Base-by-base conservation (phyloP, 2,329 filamentous ascomycete genomes). In the Pyricularia grisea region DNA sequence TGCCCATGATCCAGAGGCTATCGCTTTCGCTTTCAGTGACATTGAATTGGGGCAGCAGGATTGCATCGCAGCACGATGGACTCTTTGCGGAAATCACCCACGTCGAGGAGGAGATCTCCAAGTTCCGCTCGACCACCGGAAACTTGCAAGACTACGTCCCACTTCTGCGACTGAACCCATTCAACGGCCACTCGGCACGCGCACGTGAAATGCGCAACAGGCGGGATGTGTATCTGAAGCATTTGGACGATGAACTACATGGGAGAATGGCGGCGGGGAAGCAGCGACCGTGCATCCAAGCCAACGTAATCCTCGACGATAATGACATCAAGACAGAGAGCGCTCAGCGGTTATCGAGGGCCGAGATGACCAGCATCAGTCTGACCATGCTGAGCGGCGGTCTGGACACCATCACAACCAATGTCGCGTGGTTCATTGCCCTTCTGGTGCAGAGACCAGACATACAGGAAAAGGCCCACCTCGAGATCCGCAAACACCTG, bases 131-230 rank as follows among this genome's bases (percentile, higher is more conserved):
- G 71, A 90, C 88, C 0, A 92, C 89, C 73, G 92, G 93, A 75
- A 94, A 94, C 76, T 91, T 90, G 87, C 90, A 92, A 74, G 66
- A 67, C 66, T 67, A 94, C 73, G 87, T 95, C n/a, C 91, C 92
- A 0, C 74, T 94, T 6, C 76, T 94, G 70, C 84, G 92, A 30
- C 77, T 93, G 2, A 89, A 90, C 70, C 88, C 88, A 0, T 85
- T 90, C 72, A 88, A 81, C 72, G 76, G 78, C n/a, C 87, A 87
- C 28, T 87, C 84, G 0, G 79, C 81, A 69, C 85, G 83, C 72
- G 88, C 88, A 0, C 81, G 82, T 0, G 87, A 90, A 70, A 92
- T 89, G 78, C 85, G 91, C 55, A 80, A 81, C n/a, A 83, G 66
- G 25, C 70, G 72, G n/a, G 72, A 73, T 55, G 65, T 60, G n/a